A percentile compares a stretch with the other conserved stretches of the same genome.
Evolutionary conservation across 768 basidiomycete genomes (phyloP).

Genomic region (Mycena alexandri): DNA sequence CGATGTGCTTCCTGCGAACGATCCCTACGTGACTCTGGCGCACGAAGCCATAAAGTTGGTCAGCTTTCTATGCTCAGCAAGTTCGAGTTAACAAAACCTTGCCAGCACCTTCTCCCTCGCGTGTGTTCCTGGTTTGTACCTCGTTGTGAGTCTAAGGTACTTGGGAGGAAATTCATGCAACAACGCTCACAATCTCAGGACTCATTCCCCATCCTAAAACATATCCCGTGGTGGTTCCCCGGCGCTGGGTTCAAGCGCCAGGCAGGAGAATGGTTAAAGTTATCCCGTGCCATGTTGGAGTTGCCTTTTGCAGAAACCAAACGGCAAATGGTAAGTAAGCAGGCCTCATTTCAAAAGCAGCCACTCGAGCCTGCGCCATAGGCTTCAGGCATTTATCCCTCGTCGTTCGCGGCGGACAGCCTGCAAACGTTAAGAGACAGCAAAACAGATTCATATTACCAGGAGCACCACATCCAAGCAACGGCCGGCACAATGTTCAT

Average conservation of each 20-base stretch:
- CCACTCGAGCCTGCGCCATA: not conserved
- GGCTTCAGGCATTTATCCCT: not conserved
- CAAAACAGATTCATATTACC: not conserved
- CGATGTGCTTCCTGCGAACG: conserved; percentile 33
- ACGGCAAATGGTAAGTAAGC: conserved; percentile 19
- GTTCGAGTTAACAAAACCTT: too few relatives aligned
- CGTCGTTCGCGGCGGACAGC: not conserved
- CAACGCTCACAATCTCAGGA: not conserved
- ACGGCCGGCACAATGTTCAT: conserved; percentile 10
- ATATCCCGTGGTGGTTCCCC: conserved; percentile 48
- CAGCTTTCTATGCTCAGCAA: too few relatives aligned
- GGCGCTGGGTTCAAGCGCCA: conserved; percentile 46
- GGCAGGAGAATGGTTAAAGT: conserved; percentile 30
- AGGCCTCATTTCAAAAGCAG: too few relatives aligned
- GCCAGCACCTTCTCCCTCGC: not conserved
- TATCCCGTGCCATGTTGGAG: conserved; percentile 15
- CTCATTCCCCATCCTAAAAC: conserved; percentile 42
- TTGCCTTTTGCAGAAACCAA: conserved; percentile 29
- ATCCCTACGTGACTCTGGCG: conserved; percentile 29
- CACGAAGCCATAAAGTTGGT: not conserved
- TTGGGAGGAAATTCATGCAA: too few relatives aligned
- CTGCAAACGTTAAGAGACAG: not conserved
- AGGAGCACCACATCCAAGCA: not conserved
- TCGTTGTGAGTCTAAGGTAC: conserved; percentile 18
- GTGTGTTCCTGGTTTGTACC: conserved; percentile 11